Conservation (phyloP, 441 rosid species). For the Codiaeum variegatum region DNA sequence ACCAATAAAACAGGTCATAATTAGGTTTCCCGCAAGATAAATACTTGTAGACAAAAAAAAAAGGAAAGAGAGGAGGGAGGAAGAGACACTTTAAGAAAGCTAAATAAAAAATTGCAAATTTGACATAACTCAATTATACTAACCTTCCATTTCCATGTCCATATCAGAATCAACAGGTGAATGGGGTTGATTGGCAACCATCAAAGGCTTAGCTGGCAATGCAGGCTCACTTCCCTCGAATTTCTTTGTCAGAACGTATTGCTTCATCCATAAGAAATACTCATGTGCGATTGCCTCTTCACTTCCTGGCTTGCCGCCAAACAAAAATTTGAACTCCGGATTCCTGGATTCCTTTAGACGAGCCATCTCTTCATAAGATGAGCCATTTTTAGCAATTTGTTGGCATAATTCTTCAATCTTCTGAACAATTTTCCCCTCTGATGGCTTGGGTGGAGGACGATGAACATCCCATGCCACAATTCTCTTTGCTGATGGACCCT, state of each 20-base stretch:
- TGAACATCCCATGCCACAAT: slow-evolving; percentile 6
- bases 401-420: slow-evolving; percentile 37
- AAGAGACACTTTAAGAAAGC: background rate
- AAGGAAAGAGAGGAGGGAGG: background rate
- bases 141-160: slow-evolving; percentile 96
- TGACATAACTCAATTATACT: slow-evolving; percentile 16
- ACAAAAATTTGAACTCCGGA: slow-evolving; percentile 37
- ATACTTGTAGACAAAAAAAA: background rate
- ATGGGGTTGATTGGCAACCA: slow-evolving; percentile 23
- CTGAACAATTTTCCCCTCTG: slow-evolving; percentile 26
- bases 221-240: slow-evolving; percentile 20
- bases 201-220: slow-evolving; percentile 14
- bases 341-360: slow-evolving; percentile 28
- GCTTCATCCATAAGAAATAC: slow-evolving; percentile 35
- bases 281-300: slow-evolving; percentile 34
- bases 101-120: background rate
- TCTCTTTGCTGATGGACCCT: background rate
- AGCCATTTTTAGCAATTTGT: slow-evolving; percentile 35
- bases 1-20: background rate
- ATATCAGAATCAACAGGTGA: slow-evolving; percentile 58
- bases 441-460: slow-evolving; percentile 37
- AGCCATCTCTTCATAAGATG: slow-evolving; percentile 35
- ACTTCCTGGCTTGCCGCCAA: slow-evolving; percentile 40
- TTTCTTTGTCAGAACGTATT: slow-evolving; percentile 18
- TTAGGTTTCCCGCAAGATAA: background rate